A percentile compares a stretch with the other conserved stretches of the same genome.
Evolutionary conservation across 2,329 filamentous ascomycete species (phyloP).

Genomic region (Diaporthe batatas): DNA sequence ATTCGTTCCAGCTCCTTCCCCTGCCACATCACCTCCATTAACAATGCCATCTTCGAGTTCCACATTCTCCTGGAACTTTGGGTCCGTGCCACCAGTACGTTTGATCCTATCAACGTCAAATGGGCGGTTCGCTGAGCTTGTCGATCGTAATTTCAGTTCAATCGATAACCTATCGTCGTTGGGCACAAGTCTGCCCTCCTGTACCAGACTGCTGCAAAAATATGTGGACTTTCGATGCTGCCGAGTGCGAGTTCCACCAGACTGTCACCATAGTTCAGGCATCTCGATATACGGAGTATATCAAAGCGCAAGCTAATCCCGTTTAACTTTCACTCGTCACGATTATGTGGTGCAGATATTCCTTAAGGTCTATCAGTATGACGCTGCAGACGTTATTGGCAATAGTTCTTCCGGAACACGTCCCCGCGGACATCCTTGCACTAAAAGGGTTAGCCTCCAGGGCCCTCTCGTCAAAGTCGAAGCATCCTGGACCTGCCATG

Average conservation of each 20-base stretch:
- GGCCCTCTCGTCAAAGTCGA: background rate
- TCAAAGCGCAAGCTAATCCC: background rate
- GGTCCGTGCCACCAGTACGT: background rate
- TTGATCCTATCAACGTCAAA: background rate
- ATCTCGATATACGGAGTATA: background rate
- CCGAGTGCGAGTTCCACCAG: accelerated
- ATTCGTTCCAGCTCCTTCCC: background rate
- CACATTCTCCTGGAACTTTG: background rate
- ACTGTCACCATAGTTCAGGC: background rate
- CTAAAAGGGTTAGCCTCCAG: background rate
- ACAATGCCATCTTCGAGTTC: background rate
- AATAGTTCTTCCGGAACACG: background rate
- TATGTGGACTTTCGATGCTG: background rate
- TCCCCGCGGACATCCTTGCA: background rate
- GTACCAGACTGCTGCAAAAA: background rate
- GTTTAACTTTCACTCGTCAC: background rate
- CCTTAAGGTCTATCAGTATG: too few relatives aligned
- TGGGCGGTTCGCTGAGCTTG: background rate
- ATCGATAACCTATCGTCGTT: accelerated
- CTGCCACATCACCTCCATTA: background rate
- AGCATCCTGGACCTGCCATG: background rate
- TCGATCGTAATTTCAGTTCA: background rate
- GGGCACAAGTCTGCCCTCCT: background rate
- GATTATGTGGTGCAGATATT: too few relatives aligned
- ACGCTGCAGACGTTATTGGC: background rate